Evolutionary conservation across 306 rosid genomes (phyloP).

Genomic region (Rosa persica): DNA sequence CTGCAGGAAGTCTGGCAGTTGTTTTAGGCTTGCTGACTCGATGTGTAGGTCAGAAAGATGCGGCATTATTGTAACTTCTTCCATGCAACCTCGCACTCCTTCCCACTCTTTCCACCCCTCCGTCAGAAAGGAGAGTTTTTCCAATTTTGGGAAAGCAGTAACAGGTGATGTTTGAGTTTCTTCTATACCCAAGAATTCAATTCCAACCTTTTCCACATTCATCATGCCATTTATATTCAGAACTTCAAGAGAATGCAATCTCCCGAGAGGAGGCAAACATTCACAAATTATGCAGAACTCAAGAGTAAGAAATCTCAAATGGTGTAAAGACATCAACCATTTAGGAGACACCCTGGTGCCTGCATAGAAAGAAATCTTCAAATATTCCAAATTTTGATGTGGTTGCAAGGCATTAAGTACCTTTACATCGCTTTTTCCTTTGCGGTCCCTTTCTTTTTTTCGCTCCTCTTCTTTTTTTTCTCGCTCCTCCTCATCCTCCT

Average conservation of each 20-base stretch:
- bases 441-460: too few species aligned
- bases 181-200: neutral
- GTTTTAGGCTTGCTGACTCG: neutral
- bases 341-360: neutral
- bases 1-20: neutral
- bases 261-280: neutral
- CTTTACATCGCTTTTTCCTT: neutral
- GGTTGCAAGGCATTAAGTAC: neutral
- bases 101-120: neutral
- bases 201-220: neutral
- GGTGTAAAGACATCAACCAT: neutral
- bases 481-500: too few species aligned
- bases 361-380: rapidly evolving
- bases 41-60: neutral
- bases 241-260: neutral
- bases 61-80: neutral
- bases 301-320: neutral
- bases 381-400: neutral
- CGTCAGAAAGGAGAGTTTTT: neutral
- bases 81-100: neutral
- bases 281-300: rapidly evolving
- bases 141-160: neutral
- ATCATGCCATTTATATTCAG: too few species aligned
- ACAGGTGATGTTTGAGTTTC: neutral
- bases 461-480: too few species aligned